Conservation (phyloP, 176 grass and related monocot genomes). For the Elymus sibiricus region DNA sequence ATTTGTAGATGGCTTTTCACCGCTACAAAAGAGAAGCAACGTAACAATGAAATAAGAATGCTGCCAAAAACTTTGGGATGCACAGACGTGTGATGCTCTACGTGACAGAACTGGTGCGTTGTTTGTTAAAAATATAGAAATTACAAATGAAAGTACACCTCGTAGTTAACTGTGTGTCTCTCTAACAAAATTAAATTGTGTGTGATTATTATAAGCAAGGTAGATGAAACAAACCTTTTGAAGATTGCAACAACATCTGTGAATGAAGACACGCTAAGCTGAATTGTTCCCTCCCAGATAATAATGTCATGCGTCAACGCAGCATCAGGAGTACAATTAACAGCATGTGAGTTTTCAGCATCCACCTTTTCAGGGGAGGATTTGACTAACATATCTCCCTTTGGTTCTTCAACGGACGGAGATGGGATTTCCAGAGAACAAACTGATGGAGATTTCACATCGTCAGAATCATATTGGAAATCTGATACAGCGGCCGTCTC, state of each 20-base stretch:
- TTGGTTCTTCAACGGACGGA: not conserved
- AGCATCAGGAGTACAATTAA: not conserved
- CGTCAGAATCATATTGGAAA: not conserved
- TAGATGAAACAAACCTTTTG: conserved; percentile 60
- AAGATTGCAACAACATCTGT: conserved; percentile 58
- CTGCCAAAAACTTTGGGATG: not conserved
- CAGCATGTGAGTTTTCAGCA: conserved; percentile 34
- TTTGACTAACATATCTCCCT: conserved; percentile 22
- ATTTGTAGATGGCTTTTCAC: conserved; percentile 72
- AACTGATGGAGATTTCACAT: conserved; percentile 21
- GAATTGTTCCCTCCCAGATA: conserved; percentile 74
- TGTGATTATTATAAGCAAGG: not conserved
- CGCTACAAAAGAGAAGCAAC: conserved; percentile 38
- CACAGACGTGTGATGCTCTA: not conserved
- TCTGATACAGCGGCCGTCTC: conserved; percentile 22
- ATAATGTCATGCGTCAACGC: not conserved
- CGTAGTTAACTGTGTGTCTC: not conserved
- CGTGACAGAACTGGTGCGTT: not conserved
- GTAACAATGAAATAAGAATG: not conserved
- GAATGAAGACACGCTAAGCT: conserved; percentile 45
- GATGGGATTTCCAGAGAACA: not conserved
- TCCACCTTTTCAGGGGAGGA: conserved; percentile 11
- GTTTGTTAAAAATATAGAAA: not conserved
- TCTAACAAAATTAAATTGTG: not conserved
- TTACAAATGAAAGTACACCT: not conserved